phyloP scores from a whole-genome alignment of 495 filamentous ascomycete genomes.

The Tetracladium marchalianum region DNA sequence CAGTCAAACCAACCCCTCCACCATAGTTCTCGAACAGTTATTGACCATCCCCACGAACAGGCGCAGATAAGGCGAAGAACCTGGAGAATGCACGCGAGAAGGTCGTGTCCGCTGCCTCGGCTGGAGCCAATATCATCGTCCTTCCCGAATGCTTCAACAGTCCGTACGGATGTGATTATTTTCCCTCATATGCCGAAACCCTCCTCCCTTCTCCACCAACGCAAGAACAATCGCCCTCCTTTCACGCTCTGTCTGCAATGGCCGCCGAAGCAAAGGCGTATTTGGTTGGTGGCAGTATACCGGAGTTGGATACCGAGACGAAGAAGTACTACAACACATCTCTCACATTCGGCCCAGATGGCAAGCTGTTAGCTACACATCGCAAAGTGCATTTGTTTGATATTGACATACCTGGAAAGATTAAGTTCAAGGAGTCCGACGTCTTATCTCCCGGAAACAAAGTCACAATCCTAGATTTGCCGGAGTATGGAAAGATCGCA shows the following conservation, averaged over 20 bases:
- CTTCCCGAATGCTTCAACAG: slow-evolving; percentile 92
- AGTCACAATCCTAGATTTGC: slow-evolving; percentile 71
- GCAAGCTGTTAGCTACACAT: slow-evolving; percentile 72
- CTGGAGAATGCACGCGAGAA: slow-evolving; percentile 70
- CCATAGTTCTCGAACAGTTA: not conserved
- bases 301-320: slow-evolving; percentile 48
- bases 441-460: slow-evolving; percentile 76
- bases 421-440: slow-evolving; percentile 83
- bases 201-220: slow-evolving; percentile 73
- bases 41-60: slow-evolving; percentile 26
- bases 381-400: slow-evolving; percentile 98
- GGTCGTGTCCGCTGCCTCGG: slow-evolving; percentile 68
- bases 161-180: slow-evolving; percentile 86
- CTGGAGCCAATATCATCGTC: slow-evolving; percentile 66
- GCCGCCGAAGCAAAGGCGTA: slow-evolving; percentile 68
- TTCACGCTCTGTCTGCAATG: slow-evolving; percentile 71
- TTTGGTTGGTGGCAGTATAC: slow-evolving; percentile 87
- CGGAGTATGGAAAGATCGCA: slow-evolving; percentile 75
- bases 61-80: slow-evolving; percentile 76
- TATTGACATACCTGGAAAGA: slow-evolving; percentile 93
- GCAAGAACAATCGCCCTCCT: slow-evolving; percentile 61
- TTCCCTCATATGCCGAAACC: slow-evolving; percentile 84
- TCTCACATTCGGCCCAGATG: slow-evolving; percentile 69
- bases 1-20: slow-evolving; percentile 2
- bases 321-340: slow-evolving; percentile 88